Evolutionary conservation across 73 alveolate genomes (phyloP), one percentile per base, ranked within the genome.

Genomic region (Paramecium sexaurelia): DNA sequence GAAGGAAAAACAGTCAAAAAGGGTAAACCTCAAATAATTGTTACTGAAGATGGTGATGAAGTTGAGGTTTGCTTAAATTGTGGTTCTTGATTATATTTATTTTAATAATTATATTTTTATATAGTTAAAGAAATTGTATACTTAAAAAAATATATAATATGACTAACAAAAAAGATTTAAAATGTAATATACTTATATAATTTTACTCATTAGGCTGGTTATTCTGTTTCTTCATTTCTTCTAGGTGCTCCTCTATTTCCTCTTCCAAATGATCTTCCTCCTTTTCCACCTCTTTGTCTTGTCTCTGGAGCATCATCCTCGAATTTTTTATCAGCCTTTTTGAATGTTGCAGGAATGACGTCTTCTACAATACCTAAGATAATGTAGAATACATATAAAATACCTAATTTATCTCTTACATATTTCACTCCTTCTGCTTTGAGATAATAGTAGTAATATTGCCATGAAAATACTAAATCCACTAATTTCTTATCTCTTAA

Each of bases 391-490:
- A 15, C 29, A n/a, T 17, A 35, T 6, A 15, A n/a, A 26, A 41
- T 78, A 78, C 90, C 90, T 32, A 78, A 78, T 41, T 78, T 39
- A 24, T 37, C 68, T 78, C 90, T 78, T 9, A 78, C 61, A 40
- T 39, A 78, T 78, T 37, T 43, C 15, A 78, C 90, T 1, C 90
- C 90, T 43, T 78, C 90, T 29, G 90, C 55, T 10, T 78, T 78
- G 39, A 78, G 68, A 61, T 78, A 78, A 43, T 78, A 78, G 22
- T 78, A 78, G 32, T 78, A 78, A 43, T 78, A 78, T 78, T 78
- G 73, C 90, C 90, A 78, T 41, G 90, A 78, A 17, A 78, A 78
- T 22, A 78, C 90, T 24, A 78, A 40, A 39, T 78, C 90, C 45
- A 78, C 90, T 24, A 78, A 33, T 24, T 78, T 22, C 29, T 78